These are phyloP conservation scores for Skeletonema tropicum DNA, from an alignment of 108 stramenopile genomes.

Conservation along the genomic window DNA sequence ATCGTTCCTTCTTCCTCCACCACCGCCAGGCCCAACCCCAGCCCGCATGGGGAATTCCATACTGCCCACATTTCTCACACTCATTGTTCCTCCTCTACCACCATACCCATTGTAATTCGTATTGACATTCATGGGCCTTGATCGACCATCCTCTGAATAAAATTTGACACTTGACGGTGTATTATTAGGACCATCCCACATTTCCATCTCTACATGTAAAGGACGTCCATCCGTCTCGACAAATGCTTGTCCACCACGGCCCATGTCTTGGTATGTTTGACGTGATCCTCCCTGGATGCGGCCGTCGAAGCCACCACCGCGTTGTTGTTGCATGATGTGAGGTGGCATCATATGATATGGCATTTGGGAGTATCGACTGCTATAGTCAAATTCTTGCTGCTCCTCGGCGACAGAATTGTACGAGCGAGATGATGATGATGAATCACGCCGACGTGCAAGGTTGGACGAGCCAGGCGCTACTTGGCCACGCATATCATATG, in stretches of 20 bases:
- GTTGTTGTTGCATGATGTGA: constrained; percentile 3
- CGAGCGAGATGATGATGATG: background rate
- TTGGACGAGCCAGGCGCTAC: constrained; percentile 1
- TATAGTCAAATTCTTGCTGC: background rate
- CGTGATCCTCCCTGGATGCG: background rate
- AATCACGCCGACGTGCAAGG: background rate
- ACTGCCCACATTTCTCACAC: background rate
- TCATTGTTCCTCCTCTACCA: background rate
- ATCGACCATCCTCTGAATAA: constrained; percentile 28
- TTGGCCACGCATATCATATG: constrained; percentile 1
- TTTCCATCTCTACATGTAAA: constrained; percentile 11
- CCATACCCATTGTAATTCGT: constrained; percentile 3
- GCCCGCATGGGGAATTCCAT: background rate
- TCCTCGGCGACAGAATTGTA: background rate
- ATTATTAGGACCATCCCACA: constrained; percentile 38
- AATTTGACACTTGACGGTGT: constrained; percentile 14
- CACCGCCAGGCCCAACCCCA: background rate
- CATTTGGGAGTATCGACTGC: constrained; percentile 4
- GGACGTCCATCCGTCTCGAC: constrained; percentile 29
- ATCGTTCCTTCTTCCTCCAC: background rate
- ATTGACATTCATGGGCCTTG: background rate
- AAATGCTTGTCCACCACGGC: background rate
- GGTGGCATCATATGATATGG: background rate
- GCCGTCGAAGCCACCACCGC: background rate
- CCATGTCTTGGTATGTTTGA: constrained; percentile 1